Conservation (phyloP, 1,284 basidiomycete species). For the Vanrija pseudolonga region DNA sequence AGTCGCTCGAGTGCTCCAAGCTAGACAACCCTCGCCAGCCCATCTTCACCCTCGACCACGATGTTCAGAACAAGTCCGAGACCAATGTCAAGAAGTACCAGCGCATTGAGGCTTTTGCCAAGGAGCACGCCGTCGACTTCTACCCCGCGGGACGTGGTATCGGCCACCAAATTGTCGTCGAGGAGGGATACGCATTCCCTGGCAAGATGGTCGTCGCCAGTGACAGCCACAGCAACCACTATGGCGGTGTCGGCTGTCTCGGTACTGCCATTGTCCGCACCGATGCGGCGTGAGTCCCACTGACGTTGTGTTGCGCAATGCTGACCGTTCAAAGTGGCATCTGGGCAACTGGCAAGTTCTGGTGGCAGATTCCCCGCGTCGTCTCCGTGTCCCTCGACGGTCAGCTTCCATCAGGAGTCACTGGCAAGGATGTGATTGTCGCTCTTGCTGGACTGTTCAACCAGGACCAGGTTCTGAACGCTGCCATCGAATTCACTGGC, state of each 20-base stretch:
- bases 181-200: constrained; percentile 95
- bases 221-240: constrained; percentile 94
- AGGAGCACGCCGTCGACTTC: constrained; percentile 83
- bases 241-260: constrained; percentile 94
- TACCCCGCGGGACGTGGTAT: constrained; percentile 98
- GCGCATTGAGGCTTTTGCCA: constrained; percentile 86
- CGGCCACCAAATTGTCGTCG: constrained; percentile 90
- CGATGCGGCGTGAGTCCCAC: constrained; percentile 44
- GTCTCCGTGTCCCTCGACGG: constrained; percentile 91
- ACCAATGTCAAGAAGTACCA: constrained; percentile 94
- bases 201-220: constrained; percentile 89
- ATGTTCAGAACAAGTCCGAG: constrained; percentile 93
- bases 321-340: constrained; percentile 57
- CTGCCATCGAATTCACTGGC: constrained; percentile 98
- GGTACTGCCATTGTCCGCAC: constrained; percentile 95
- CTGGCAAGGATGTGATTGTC: constrained; percentile 97
- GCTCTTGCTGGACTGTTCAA: constrained; percentile 96
- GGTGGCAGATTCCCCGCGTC: constrained; percentile 99
- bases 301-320: background rate
- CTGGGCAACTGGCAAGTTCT: constrained; percentile 98
- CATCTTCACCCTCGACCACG: constrained; percentile 96
- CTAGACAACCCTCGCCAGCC: constrained; percentile 71
- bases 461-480: constrained; percentile 94
- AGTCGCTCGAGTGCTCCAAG: constrained; percentile 85
- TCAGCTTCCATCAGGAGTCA: constrained; percentile 77